Conservation (phyloP, 768 basidiomycete species). For the Lentinula boryana region DNA sequence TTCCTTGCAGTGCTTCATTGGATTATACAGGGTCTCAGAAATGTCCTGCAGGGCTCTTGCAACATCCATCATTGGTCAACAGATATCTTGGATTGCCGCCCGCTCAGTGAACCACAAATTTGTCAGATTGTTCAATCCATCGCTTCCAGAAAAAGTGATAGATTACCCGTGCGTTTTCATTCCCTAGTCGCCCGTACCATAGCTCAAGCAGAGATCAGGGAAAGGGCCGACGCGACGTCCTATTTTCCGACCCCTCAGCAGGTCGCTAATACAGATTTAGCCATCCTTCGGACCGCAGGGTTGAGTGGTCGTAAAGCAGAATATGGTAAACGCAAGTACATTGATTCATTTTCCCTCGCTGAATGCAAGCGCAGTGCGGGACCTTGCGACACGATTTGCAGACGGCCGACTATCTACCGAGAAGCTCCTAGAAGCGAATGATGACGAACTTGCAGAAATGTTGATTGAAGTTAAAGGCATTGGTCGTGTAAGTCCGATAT, state of each 20-base stretch:
- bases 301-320: constrained; percentile 84
- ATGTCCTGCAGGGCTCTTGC: constrained; percentile 50
- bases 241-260: constrained; percentile 70
- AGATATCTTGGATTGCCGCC: constrained; percentile 86
- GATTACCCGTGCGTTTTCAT: constrained; percentile 38
- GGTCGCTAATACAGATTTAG: constrained; percentile 55
- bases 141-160: constrained; percentile 60
- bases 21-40: not conserved
- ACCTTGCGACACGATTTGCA: constrained; percentile 73
- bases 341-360: not conserved
- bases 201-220: constrained; percentile 6
- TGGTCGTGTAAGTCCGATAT: constrained; percentile 47
- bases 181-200: constrained; percentile 7
- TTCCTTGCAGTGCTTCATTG: not conserved
- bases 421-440: constrained; percentile 62
- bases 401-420: constrained; percentile 74
- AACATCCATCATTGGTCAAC: constrained; percentile 70
- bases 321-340: constrained; percentile 52
- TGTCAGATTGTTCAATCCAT: constrained; percentile 65
- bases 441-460: constrained; percentile 72
- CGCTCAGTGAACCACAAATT: constrained; percentile 79
- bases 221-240: constrained; percentile 16
- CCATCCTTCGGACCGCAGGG: constrained; percentile 64
- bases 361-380: constrained; percentile 47
- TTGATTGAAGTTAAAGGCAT: constrained; percentile 77